Base-by-base conservation (phyloP, 805 yeast species). In the Wickerhamiella shivajii region DNA sequence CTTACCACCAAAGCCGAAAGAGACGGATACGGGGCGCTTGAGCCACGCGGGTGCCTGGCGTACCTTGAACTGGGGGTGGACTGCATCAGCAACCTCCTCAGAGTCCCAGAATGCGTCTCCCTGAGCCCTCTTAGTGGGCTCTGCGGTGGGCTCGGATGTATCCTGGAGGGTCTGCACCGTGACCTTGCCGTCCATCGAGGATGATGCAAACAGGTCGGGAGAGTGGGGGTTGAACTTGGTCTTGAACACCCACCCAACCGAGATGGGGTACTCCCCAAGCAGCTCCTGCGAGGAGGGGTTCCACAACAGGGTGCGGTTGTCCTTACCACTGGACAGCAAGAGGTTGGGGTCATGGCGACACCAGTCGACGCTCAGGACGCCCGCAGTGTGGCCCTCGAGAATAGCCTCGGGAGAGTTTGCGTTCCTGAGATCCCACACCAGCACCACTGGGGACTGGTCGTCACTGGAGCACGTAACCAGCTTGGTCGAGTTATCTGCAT, bases 1-100 rank as follows among this genome's bases (percentile, higher is more conserved):
- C 57, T 81, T 83, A 34, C 94, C 93, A 40, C 98, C 98, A 59
- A 84, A 87, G 0, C 93, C 97, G 65, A 92, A 90, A 2, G 72
- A 61, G 10, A 77, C 94, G 31, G 76, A 64, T 4, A 69, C 64
- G 9, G 83, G 83, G 43, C 77, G 66, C 41, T 70, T 69, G 40
- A 81, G 67, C 98, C 98, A 90, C 39, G 63, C 56, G 31, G 99
- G 98, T 14, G 96, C 90, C 57, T 84, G 93, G 41, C 67, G 63
- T 19, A 70, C 63, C 25, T 67, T 67, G 45, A 76, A 75, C 22
- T 70, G 69, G 8, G 95, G 90, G 47, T 57, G 61, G 25, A 49
- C 56, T 14, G 60, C 47, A 34, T 53, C 61, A 31, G 51, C 55
- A 27, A 54, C 54, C 11, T 56, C 48, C n/a, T 52, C 47, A 8